Evolutionary conservation across 2,329 filamentous ascomycete genomes (phyloP).

Genomic region (Trichoderma sp.): DNA sequence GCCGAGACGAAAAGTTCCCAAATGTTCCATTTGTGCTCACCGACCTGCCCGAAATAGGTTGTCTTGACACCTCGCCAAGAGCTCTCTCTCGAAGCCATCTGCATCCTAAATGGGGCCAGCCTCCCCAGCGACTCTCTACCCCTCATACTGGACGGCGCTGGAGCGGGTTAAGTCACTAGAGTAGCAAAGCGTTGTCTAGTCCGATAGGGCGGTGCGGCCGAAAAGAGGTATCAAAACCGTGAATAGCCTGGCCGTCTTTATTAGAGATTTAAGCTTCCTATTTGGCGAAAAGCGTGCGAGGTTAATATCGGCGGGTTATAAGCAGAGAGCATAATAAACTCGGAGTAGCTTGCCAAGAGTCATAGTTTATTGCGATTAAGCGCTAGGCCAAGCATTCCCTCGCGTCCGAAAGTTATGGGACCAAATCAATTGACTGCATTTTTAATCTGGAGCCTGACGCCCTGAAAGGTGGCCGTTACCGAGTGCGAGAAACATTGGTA

Average conservation of each 20-base stretch:
- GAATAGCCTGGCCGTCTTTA: neutral
- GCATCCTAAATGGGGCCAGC: neutral
- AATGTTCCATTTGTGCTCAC: neutral
- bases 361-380: neutral
- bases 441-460: neutral
- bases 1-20: neutral
- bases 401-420: neutral
- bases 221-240: neutral
- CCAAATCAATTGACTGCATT: neutral
- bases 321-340: neutral
- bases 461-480: neutral
- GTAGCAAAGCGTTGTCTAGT: neutral
- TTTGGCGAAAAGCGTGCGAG: neutral
- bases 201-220: neutral
- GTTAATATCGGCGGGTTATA: neutral
- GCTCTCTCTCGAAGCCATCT: neutral
- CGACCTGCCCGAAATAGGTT: constrained; percentile 13
- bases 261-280: neutral
- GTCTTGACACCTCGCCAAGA: neutral
- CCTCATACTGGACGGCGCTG: neutral
- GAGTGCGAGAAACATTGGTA: neutral
- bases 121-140: neutral
- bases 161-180: neutral
- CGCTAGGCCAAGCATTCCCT: neutral
- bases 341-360: neutral